Conservation (phyloP, 2,329 filamentous ascomycete genomes). For the Gliomastix tumulicola region DNA sequence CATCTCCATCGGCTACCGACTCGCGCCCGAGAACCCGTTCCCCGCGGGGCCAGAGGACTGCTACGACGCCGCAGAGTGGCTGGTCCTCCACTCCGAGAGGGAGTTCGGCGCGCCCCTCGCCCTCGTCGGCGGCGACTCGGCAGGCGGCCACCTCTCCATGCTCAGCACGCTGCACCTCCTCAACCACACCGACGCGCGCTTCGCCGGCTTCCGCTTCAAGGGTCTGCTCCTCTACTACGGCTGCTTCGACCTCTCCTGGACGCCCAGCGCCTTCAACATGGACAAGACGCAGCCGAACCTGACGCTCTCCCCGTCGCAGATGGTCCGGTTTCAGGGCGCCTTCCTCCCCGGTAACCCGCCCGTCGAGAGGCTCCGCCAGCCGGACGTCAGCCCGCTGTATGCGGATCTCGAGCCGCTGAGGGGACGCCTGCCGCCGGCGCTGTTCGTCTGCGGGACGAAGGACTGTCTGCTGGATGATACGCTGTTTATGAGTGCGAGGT, state of each 20-base stretch:
- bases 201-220: neutral
- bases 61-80: constrained; percentile 5
- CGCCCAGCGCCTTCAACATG: neutral
- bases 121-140: constrained; percentile 1
- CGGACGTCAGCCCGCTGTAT: constrained; percentile 5
- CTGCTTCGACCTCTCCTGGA: neutral
- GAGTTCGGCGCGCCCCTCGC: neutral
- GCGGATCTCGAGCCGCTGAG: constrained; percentile 2
- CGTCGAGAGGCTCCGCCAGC: constrained; percentile 22
- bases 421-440: constrained; percentile 4
- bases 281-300: neutral
- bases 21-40: constrained; percentile 4
- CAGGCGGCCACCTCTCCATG: neutral
- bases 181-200: neutral
- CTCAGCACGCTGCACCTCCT: constrained; percentile 1
- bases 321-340: neutral
- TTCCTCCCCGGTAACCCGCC: neutral
- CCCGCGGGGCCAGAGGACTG: constrained; percentile 4
- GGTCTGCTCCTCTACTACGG: constrained; percentile 2
- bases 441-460: constrained; percentile 8
- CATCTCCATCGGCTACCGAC: constrained; percentile 28
- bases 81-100: neutral
- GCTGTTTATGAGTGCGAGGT: constrained; percentile 8
- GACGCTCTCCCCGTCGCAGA: neutral
- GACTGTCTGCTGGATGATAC: constrained; percentile 9